Base-by-base conservation (phyloP, 768 basidiomycete genomes). In the Mrakia hoshinonis region DNA sequence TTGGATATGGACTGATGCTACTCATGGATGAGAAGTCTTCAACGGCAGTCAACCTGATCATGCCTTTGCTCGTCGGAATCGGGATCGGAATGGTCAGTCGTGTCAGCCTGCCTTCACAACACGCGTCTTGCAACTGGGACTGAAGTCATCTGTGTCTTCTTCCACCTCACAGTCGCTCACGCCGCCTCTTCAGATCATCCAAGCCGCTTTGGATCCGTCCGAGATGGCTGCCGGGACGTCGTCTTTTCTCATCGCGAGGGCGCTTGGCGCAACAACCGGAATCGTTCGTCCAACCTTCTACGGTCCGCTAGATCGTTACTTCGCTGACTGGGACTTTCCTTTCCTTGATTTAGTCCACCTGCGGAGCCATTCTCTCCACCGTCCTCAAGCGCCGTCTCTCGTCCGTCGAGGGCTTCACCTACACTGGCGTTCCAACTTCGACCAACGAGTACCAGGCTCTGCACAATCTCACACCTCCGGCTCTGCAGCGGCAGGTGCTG, bases 11-110 rank as follows among this genome's bases (percentile, higher is more conserved):
- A 3, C 29, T 71, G 2, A 71, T 71, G 70, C 15, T 18, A 5
- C 63, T 71, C 36, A 71, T 71, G 70, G 15, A 34, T 26, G 63
- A 55, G 11, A 31, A 24, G 1, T 71, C 70, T 9, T 43, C 38
- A 4, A 10, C 26, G 5, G 70, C 63, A 0, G 24, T 71, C 39
- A 71, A 71, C 55, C 61, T 64, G 1, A 47, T 71, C 22, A 39
- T 58, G 18, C 70, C 70, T 2, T 7, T 55, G 0, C 6, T 71
- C 7, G 52, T 63, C 9, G 70, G 61, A 3, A n/a, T 55, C 6
- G 70, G 70, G 4, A 65, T 71, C n/a, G 70, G 70, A 29, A 65
- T 71, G 52, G 63, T 70, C 20, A 63, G 60, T 62, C n/a, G 5
- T 20, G 29, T 24, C 31, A 22, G 39, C 55, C 24, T 13, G 9